phyloP scores from a whole-genome alignment of 805 yeast genomes.

The Hanseniaspora meyeri region DNA sequence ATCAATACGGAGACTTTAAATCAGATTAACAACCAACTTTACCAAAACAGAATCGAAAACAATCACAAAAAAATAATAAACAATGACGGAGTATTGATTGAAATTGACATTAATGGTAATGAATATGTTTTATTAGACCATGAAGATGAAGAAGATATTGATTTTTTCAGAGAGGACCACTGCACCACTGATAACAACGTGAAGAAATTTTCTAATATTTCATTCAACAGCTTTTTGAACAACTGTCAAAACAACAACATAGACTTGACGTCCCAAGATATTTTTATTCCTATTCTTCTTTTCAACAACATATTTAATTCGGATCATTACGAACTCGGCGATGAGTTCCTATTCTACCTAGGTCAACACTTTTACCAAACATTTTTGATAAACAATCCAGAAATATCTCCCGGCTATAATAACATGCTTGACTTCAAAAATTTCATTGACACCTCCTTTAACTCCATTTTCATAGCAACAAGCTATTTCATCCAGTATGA shows the following conservation, averaged over 20 bases:
- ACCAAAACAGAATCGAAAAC: background rate
- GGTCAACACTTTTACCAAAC: constrained; percentile 11
- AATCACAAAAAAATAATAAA: background rate
- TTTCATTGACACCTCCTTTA: background rate
- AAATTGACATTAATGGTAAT: constrained; percentile 2
- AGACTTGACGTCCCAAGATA: background rate
- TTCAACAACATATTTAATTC: constrained; percentile 10
- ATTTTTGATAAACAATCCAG: background rate
- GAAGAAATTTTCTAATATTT: background rate
- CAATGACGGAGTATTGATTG: background rate
- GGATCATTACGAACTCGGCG: constrained; percentile 7
- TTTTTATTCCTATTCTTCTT: constrained; percentile 5
- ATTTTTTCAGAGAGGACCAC: background rate
- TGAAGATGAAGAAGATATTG: background rate
- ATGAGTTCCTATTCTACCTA: constrained; percentile 9
- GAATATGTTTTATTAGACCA: background rate
- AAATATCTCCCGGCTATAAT: background rate
- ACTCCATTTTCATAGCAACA: constrained; percentile 3
- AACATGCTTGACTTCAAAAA: background rate
- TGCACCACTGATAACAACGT: background rate
- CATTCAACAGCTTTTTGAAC: constrained; percentile 1
- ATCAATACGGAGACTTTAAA: background rate
- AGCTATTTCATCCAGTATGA: constrained; percentile 12
- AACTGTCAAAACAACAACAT: background rate
- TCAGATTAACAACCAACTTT: background rate